Evolutionary conservation across 352 stramenopile genomes (phyloP).

Genomic region (Thalassiosira pacifica): DNA sequence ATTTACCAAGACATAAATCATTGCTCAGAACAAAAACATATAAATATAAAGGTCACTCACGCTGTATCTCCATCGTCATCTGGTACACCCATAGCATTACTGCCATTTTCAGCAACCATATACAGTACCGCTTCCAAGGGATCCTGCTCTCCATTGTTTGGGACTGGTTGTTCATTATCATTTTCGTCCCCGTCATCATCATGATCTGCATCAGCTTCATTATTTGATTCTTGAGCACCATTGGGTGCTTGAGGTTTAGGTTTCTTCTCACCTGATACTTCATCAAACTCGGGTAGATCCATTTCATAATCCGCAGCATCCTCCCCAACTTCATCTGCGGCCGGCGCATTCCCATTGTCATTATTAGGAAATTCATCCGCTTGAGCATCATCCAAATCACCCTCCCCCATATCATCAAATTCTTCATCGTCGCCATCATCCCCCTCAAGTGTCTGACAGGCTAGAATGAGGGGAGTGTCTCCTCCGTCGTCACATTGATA

Average conservation of each 20-base stretch:
- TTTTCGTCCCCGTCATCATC: background rate
- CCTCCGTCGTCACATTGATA: constrained; percentile 28
- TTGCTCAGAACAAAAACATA: too few species aligned
- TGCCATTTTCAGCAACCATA: constrained; percentile 5
- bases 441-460: constrained; percentile 18
- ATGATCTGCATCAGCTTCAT: background rate
- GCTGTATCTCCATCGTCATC: background rate
- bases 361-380: constrained; percentile 1
- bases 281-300: constrained; percentile 3
- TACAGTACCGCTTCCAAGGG: constrained; percentile 7
- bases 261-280: background rate
- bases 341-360: background rate
- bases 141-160: background rate
- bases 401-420: constrained; percentile 12
- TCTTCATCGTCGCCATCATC: constrained; percentile 17
- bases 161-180: background rate
- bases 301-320: constrained; percentile 41
- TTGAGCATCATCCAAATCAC: constrained; percentile 1
- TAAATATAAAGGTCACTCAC: background rate
- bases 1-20: background rate
- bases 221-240: background rate
- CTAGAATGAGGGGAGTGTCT: constrained; percentile 35
- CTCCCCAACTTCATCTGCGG: constrained; percentile 22
- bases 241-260: background rate
- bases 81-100: background rate